Conservation (phyloP, 2,329 filamentous ascomycete genomes). For the Cercospora sojina region DNA sequence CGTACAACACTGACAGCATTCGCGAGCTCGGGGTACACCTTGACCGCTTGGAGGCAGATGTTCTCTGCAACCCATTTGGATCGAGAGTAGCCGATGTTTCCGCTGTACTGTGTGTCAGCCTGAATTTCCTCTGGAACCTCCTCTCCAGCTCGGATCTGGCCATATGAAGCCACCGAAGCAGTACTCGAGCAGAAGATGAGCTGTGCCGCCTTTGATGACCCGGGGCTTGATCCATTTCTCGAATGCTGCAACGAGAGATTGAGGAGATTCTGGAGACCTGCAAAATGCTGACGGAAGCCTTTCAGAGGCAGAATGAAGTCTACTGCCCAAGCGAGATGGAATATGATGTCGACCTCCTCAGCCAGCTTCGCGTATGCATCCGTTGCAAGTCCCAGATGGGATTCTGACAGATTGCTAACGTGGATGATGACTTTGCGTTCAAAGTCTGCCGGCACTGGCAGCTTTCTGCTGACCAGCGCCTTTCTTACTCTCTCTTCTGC, state of each 20-base stretch:
- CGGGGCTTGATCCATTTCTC: constrained; percentile 14
- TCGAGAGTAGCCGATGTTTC: constrained; percentile 55
- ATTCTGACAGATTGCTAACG: constrained; percentile 52
- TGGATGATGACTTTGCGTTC: constrained; percentile 46
- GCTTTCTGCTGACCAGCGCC: constrained; percentile 44
- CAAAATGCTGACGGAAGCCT: constrained; percentile 56
- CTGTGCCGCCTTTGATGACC: constrained; percentile 26
- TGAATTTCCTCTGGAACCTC: constrained; percentile 46
- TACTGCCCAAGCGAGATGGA: constrained; percentile 65
- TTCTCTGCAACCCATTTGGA: constrained; percentile 61
- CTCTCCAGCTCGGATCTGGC: constrained; percentile 37
- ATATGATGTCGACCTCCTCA: constrained; percentile 50
- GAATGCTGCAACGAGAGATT: constrained; percentile 42
- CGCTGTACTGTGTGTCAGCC: constrained; percentile 45
- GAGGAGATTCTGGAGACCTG: constrained; percentile 51
- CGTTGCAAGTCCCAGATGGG: constrained; percentile 50
- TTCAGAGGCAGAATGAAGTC: constrained; percentile 60
- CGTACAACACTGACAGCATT: constrained; percentile 47
- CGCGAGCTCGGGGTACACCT: constrained; percentile 28
- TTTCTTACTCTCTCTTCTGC: constrained; percentile 48
- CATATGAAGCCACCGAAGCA: constrained; percentile 44
- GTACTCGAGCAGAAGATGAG: constrained; percentile 53
- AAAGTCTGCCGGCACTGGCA: constrained; percentile 32
- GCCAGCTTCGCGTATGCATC: constrained; percentile 46
- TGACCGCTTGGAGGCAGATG: constrained; percentile 48